phyloP scores from a whole-genome alignment of 352 stramenopile species.

The Phytophthora podocarpi region DNA sequence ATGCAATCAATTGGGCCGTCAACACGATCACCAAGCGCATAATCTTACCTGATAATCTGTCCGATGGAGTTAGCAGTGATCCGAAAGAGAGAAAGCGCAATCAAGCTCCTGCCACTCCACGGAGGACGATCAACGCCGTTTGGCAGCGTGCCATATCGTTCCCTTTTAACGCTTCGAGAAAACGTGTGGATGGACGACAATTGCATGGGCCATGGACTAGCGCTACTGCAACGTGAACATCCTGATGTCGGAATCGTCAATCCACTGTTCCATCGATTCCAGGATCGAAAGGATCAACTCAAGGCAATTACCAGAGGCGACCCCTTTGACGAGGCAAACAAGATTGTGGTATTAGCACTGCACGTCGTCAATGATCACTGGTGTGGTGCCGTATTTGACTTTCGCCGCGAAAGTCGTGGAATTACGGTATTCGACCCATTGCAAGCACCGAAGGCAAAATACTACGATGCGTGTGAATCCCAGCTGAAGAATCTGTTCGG shows the following conservation, averaged over 20 bases:
- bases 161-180: not conserved
- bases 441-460: too few species aligned
- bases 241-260: not conserved
- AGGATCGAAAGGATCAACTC: not conserved
- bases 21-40: constrained; percentile 3
- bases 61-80: not conserved
- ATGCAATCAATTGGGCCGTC: not conserved
- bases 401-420: not conserved
- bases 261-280: not conserved
- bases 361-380: constrained; percentile 5
- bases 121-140: not conserved
- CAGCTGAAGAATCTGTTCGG: not conserved
- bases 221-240: not conserved
- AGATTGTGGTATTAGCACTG: not conserved
- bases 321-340: not conserved
- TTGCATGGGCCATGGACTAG: not conserved
- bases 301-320: not conserved
- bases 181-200: not conserved
- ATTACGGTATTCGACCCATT: too few species aligned
- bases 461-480: constrained; percentile 5
- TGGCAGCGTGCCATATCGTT: not conserved
- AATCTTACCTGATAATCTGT: not conserved
- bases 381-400: constrained; percentile 1
- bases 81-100: not conserved
- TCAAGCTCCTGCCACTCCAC: not conserved